A percentile compares a stretch with the other conserved stretches of the same genome.
Evolutionary conservation across 805 yeast species (phyloP).

Genomic region (Metschnikowia kofuensis): DNA sequence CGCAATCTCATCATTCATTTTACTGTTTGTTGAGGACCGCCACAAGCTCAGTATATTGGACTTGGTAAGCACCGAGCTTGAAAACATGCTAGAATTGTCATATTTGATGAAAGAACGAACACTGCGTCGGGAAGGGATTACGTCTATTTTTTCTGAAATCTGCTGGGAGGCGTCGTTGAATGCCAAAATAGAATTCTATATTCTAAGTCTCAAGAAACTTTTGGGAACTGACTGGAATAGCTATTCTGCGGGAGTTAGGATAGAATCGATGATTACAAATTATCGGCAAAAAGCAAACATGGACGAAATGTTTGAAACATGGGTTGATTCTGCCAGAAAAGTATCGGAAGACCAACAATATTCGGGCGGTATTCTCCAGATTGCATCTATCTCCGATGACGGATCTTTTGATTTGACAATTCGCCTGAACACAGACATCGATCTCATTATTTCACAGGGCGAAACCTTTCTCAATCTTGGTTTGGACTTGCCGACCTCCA

Average conservation of each 20-base stretch:
- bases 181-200: slow-evolving; percentile 25
- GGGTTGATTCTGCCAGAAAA: slow-evolving; percentile 39
- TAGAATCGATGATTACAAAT: slow-evolving; percentile 47
- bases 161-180: slow-evolving; percentile 5
- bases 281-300: slow-evolving; percentile 49
- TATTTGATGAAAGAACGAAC: background rate
- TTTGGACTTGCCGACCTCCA: slow-evolving; percentile 53
- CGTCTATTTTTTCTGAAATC: background rate
- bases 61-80: slow-evolving; percentile 27
- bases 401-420: slow-evolving; percentile 1
- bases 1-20: slow-evolving; percentile 9
- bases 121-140: background rate
- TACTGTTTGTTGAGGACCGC: slow-evolving; percentile 33
- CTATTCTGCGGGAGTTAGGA: slow-evolving; percentile 52
- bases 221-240: slow-evolving; percentile 38
- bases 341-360: background rate
- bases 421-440: slow-evolving; percentile 2
- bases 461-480: slow-evolving; percentile 33
- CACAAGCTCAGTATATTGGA: slow-evolving; percentile 31
- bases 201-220: slow-evolving; percentile 19
- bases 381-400: background rate
- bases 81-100: slow-evolving; percentile 7
- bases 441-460: slow-evolving; percentile 5
- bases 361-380: slow-evolving; percentile 1
- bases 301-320: slow-evolving; percentile 38